phyloP scores from a whole-genome alignment of 345 rosid species.

The Conringia planisiliqua region DNA sequence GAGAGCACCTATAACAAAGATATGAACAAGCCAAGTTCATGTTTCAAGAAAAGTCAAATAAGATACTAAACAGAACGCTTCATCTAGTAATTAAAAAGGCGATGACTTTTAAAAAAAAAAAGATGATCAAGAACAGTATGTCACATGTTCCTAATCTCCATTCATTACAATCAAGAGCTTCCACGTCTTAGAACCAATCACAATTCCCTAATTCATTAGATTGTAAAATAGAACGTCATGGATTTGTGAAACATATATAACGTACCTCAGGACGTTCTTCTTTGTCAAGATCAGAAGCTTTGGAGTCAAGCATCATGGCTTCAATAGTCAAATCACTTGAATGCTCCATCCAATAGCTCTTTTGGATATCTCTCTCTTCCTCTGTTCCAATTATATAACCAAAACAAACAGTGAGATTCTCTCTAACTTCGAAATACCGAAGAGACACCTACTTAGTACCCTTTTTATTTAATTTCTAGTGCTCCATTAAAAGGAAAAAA shows the following conservation, averaged over 20 bases:
- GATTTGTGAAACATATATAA: background rate
- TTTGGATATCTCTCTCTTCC: slow-evolving; percentile 43
- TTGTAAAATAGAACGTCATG: too few relatives aligned
- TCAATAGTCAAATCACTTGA: slow-evolving; percentile 65
- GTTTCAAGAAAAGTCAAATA: background rate
- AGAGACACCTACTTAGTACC: slow-evolving; percentile 23
- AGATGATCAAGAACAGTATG: slow-evolving; percentile 8
- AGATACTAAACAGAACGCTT: background rate
- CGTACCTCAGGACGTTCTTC: slow-evolving; percentile 88
- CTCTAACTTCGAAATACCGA: background rate
- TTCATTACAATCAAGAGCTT: background rate
- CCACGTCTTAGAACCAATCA: slow-evolving; percentile 3
- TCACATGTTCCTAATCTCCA: background rate
- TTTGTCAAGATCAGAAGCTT: slow-evolving; percentile 79
- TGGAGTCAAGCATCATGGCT: slow-evolving; percentile 88
- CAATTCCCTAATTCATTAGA: background rate
- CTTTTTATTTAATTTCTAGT: background rate
- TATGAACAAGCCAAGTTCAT: background rate
- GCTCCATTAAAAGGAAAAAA: background rate
- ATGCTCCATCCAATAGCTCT: slow-evolving; percentile 72
- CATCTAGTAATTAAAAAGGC: background rate
- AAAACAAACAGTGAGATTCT: slow-evolving; percentile 2
- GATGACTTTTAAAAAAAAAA: background rate
- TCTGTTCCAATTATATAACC: slow-evolving; percentile 30
- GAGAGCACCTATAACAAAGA: slow-evolving; percentile 56